Conservation (phyloP, 2,329 filamentous ascomycete species). For the Chaetoscypha palmicola region DNA sequence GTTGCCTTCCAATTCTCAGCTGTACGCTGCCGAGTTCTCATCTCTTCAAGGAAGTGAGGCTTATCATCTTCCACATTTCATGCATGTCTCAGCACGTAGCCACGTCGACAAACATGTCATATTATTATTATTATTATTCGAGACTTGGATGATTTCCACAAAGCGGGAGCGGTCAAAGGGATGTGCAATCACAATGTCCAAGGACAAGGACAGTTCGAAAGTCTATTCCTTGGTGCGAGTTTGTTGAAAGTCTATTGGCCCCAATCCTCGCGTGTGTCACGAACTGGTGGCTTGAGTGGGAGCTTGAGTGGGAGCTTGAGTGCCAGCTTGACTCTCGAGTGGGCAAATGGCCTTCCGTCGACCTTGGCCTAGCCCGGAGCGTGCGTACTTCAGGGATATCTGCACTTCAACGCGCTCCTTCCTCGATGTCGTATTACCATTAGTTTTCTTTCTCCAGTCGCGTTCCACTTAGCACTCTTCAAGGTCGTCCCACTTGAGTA, state of each 20-base stretch:
- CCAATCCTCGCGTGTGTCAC: no score
- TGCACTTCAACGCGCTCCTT: background rate
- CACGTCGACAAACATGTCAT: background rate
- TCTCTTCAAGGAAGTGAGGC: no score
- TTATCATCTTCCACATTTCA: no score
- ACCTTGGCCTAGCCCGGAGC: background rate
- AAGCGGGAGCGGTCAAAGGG: no score
- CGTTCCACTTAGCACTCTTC: background rate
- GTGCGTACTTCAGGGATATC: conserved; percentile 2
- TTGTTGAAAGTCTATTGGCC: no score
- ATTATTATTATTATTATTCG: background rate
- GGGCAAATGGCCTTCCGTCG: background rate
- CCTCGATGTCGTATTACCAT: background rate
- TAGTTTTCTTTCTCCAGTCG: background rate
- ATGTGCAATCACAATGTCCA: no score
- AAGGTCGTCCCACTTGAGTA: background rate
- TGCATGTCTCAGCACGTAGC: background rate
- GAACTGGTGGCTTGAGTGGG: conserved; percentile 4
- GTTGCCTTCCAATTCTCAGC: no score
- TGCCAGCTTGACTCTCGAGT: no score
- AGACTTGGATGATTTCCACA: no score
- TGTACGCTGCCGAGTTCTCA: no score
- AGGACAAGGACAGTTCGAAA: no score
- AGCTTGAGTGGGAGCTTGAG: background rate
- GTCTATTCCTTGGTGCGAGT: no score